A percentile compares a stretch with the other conserved stretches of the same genome.
phyloP scores from a whole-genome alignment of 345 rosid genomes.

The Noccaea bulbosa region DNA sequence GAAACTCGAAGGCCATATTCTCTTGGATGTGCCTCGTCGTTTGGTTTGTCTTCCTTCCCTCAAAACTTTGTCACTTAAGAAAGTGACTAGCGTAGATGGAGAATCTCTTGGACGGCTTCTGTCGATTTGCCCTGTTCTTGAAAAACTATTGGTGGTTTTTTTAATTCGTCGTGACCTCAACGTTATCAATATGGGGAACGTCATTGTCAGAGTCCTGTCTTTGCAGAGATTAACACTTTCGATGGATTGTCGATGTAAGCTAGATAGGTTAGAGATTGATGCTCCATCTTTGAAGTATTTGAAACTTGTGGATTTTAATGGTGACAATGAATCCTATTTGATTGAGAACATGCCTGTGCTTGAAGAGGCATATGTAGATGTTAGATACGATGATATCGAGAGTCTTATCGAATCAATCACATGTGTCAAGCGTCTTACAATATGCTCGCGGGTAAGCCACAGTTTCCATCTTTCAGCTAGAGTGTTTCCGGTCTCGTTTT shows the following conservation, averaged over 20 bases:
- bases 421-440: slow-evolving; percentile 1
- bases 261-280: not conserved
- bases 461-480: not conserved
- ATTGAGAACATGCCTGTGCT: slow-evolving; percentile 1
- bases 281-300: slow-evolving; percentile 10
- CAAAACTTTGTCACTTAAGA: not conserved
- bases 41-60: slow-evolving; percentile 22
- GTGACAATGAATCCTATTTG: too few species aligned
- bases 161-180: too few species aligned
- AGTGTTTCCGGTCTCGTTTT: not conserved
- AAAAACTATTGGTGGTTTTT: not conserved
- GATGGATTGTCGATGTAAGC: too few species aligned
- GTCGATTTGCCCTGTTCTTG: not conserved
- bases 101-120: slow-evolving; percentile 1
- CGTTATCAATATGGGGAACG: not conserved
- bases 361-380: slow-evolving; percentile 4
- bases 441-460: not conserved
- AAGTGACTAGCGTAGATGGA: not conserved
- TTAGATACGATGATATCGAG: not conserved
- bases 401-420: not conserved
- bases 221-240: not conserved
- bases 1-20: not conserved
- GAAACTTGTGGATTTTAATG: not conserved
- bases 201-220: not conserved
- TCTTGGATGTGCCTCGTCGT: slow-evolving; percentile 14